Percentiles rank a stretch among this genome's conserved stretches.
phyloP scores from a whole-genome alignment of 768 basidiomycete genomes.

The Xerocomellus dryophilus region DNA sequence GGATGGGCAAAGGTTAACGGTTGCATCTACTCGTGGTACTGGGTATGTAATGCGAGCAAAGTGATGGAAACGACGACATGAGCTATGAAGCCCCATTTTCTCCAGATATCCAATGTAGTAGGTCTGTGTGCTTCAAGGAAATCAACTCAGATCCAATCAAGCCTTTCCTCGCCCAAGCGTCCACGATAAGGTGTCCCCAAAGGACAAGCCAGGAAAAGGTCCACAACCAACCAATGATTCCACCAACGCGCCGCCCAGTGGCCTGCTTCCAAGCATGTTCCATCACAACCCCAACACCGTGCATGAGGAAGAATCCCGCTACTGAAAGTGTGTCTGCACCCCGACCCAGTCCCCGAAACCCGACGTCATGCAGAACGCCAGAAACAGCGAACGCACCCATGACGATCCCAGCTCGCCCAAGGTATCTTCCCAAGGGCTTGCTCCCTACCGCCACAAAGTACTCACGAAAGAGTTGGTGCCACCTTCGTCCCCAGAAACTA shows the following conservation, averaged over 20 bases:
- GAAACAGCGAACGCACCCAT: slow-evolving; percentile 61
- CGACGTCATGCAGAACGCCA: slow-evolving; percentile 56
- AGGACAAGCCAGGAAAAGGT: slow-evolving; percentile 42
- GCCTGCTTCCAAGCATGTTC: slow-evolving; percentile 45
- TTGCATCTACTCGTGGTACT: neutral
- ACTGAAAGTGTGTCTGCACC: slow-evolving; percentile 45
- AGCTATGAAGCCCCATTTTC: neutral
- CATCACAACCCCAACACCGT: slow-evolving; percentile 49
- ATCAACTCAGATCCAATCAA: slow-evolving; percentile 14
- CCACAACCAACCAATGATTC: slow-evolving; percentile 53
- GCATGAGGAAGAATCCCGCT: slow-evolving; percentile 55
- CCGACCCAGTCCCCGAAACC: slow-evolving; percentile 55
- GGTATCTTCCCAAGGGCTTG: slow-evolving; percentile 38
- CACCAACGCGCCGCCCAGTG: slow-evolving; percentile 48
- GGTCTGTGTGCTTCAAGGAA: slow-evolving; percentile 21
- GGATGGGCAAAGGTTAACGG: too few species aligned
- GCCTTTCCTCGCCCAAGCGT: slow-evolving; percentile 35
- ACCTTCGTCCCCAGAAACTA: slow-evolving; percentile 60
- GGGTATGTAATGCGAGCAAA: neutral
- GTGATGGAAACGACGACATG: neutral
- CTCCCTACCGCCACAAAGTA: slow-evolving; percentile 52
- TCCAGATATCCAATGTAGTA: slow-evolving; percentile 4
- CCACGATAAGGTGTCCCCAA: slow-evolving; percentile 48
- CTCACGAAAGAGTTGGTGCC: slow-evolving; percentile 69
- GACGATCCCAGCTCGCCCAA: slow-evolving; percentile 49